Base-by-base conservation (phyloP, 2,329 filamentous ascomycete genomes). In the Trichoderma sp. region DNA sequence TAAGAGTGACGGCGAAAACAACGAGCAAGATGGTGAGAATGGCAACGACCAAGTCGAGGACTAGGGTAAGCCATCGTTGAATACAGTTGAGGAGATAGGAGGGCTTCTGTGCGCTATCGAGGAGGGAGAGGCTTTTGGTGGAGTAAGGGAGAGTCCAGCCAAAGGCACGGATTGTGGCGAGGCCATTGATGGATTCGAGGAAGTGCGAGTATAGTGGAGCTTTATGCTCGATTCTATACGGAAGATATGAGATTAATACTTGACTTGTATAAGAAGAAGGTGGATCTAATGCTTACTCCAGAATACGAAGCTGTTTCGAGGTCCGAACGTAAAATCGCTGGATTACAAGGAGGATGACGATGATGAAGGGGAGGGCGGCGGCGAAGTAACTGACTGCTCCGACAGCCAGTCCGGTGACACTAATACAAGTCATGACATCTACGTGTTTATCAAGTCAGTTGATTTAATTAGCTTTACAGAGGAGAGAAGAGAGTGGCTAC, bases 261-360 rank as follows among this genome's bases (percentile, higher is more conserved):
- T 3, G 4, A 3, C 4, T 14, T 29, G 47, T 24, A 19, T 10
- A 19, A 16, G 21, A 16, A 33, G 27, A 16, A 16, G 19, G n/a
- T n/a, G 29, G 5, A 5, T n/a, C 1, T 16, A 8, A 66, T 13
- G 16, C 74, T 64, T 71, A 78, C 72, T 88, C 86, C 8, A 87
- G 76, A 33, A 86, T 80, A 61, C 86, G 81, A 7, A 88, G 75
- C 68, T 87, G 86, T 4, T 85, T 84, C 0, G 85, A 87, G 1
- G 86, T 88, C 6, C 83, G 79, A n/a, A 88, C 79, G 70, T 88
- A 88, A 71, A 84, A 81, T 53, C 82, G 82, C 68, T 87, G 85
- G 11, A 87, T 79, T 8, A 82, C 67, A 66, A 83, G 83, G 16
- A 85, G 74, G 2, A 79, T 73, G 8, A 76, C 71, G 37, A 84